Conservation (phyloP, 1,284 basidiomycete species). For the Trichosporon sp. region DNA sequence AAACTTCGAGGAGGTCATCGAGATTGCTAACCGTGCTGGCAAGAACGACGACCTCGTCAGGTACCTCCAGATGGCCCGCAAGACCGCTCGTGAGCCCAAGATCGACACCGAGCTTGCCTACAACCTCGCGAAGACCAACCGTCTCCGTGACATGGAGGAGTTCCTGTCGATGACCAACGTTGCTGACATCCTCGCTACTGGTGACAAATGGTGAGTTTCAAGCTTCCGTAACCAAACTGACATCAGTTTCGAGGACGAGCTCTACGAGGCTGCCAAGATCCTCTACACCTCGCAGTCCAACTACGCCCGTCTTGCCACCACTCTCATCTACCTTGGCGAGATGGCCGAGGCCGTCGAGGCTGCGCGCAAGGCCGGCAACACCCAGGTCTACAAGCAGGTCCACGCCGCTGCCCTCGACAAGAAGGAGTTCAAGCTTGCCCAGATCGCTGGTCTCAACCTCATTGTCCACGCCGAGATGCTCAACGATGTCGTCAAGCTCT, state of each 20-base stretch:
- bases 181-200: constrained; percentile 89
- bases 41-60: constrained; percentile 98
- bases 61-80: constrained; percentile 99
- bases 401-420: constrained; percentile 98
- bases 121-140: constrained; percentile 94
- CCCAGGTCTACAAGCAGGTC: constrained; percentile 99
- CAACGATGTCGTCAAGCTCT: constrained; percentile 70
- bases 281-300: constrained; percentile 97
- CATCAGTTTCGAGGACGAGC: constrained; percentile 77
- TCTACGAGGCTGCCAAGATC: constrained; percentile 95
- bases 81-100: constrained; percentile 91
- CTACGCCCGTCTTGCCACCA: constrained; percentile 96
- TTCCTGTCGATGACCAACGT: constrained; percentile 99
- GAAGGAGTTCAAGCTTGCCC: constrained; percentile 91
- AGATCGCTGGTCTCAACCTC: constrained; percentile 96
- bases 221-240: not conserved
- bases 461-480: constrained; percentile 79
- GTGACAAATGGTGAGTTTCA: constrained; percentile 78
- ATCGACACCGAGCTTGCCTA: constrained; percentile 97
- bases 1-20: constrained; percentile 94
- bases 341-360: constrained; percentile 98
- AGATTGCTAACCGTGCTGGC: constrained; percentile 91
- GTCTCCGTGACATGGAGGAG: constrained; percentile 98
- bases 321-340: constrained; percentile 96
- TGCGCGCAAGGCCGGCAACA: constrained; percentile 97